Evolutionary conservation across 768 basidiomycete genomes (phyloP), one percentile per base, ranked within the genome.

Genomic region (Udeniomyces megalosporus): DNA sequence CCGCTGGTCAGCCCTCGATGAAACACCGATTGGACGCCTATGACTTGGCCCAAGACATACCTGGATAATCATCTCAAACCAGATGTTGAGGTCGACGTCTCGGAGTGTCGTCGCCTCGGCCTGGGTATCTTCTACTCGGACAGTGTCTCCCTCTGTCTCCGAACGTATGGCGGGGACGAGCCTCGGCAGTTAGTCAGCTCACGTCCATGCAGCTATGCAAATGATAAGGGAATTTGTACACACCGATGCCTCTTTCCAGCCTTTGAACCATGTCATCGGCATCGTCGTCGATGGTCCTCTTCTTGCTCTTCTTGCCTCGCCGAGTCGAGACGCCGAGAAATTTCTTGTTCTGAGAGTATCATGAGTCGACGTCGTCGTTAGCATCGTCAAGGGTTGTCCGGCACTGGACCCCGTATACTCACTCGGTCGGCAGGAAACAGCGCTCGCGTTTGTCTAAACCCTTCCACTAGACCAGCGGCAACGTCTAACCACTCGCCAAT

Each of bases 51-150:
- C 14, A 70, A 26, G n/a, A 38, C 77, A 53, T 56, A 89, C 93
- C 78, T 91, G 86, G 77, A 95, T 81, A 70, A 90, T 83, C 45
- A 96, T 69, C 17, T 78, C 77, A 52, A 93, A 71, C 93, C 93
- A 99, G 57, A 85, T 82, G 60, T 85, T 84, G 67, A 89, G 88
- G 3, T 78, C 78, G 38, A 93, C 77, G 0, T 87, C 86, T 12
- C 92, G 83, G 72, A 92, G 96, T 5, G 76, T 73, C 68, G 80
- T 84, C 22, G 79, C 77, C 5, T 78, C 68, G 22, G 80, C 71
- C 22, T 75, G 79, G 55, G 84, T 52, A 34, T 61, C 60, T 15
- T 61, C 60, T 8, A 44, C 45, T 12, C 50, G 42, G 24, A 48
- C 45, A 7, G 52, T 50, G 17, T 61, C 60, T n/a, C 60, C 60